phyloP scores from a whole-genome alignment of 1,284 basidiomycete genomes.

The Sutorius eximius region DNA sequence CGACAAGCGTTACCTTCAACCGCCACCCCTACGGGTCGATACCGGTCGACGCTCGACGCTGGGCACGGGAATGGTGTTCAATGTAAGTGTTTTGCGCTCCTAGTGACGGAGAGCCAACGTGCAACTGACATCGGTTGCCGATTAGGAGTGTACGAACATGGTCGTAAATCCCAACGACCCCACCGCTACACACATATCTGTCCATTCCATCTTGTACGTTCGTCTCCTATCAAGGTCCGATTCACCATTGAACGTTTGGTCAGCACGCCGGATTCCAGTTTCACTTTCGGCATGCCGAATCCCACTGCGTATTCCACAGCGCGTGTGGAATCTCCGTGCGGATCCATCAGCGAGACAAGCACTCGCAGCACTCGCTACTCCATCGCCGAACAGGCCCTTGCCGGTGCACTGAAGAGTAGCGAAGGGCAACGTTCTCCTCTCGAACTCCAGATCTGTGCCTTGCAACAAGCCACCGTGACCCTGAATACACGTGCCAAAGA shows the following conservation, averaged over 20 bases:
- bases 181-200: slow-evolving; percentile 4
- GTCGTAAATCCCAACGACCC: slow-evolving; percentile 2
- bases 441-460: slow-evolving; percentile 47
- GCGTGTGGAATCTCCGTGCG: slow-evolving; percentile 18
- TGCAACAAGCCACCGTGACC: slow-evolving; percentile 43
- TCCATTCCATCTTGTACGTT: slow-evolving; percentile 17
- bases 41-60: slow-evolving; percentile 1
- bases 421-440: slow-evolving; percentile 34
- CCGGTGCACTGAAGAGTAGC: slow-evolving; percentile 34
- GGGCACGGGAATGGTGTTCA: slow-evolving; percentile 3
- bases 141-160: slow-evolving; percentile 25
- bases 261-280: slow-evolving; percentile 25
- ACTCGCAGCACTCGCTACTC: slow-evolving; percentile 40
- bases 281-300: slow-evolving; percentile 33
- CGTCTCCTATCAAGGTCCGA: slow-evolving; percentile 10
- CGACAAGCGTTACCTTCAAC: slow-evolving; percentile 9
- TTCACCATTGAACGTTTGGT: slow-evolving; percentile 16
- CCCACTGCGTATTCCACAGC: slow-evolving; percentile 14
- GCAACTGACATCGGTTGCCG: not conserved
- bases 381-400: slow-evolving; percentile 41
- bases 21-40: slow-evolving; percentile 18
- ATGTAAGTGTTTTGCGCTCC: slow-evolving; percentile 15
- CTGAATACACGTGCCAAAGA: slow-evolving; percentile 48
- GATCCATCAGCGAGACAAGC: slow-evolving; percentile 24
- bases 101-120: not conserved